A percentile compares a stretch with the other conserved stretches of the same genome.
Conservation (phyloP, 257 asterid species). For the Forsythia suspensa region DNA sequence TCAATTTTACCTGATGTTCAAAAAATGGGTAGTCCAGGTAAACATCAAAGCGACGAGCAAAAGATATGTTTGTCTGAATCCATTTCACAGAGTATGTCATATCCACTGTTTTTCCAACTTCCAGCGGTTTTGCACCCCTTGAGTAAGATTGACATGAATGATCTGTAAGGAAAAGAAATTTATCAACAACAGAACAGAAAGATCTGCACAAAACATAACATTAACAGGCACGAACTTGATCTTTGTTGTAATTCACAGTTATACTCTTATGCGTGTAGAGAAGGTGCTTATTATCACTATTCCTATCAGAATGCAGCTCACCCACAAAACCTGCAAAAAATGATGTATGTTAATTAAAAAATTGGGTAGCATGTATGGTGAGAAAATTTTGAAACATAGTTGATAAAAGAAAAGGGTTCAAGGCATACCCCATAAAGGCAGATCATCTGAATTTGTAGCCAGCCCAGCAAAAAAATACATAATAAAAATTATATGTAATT, state of each 20-base stretch:
- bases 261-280: slow-evolving; percentile 64
- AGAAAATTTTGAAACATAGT: neutral
- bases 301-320: slow-evolving; percentile 55
- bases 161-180: slow-evolving; percentile 48
- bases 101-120: slow-evolving; percentile 67
- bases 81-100: slow-evolving; percentile 94
- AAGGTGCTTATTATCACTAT: slow-evolving; percentile 47
- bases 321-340: slow-evolving; percentile 57
- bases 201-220: neutral
- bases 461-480: neutral
- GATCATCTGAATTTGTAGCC: slow-evolving; percentile 62
- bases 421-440: slow-evolving; percentile 94
- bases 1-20: slow-evolving; percentile 84
- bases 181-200: neutral
- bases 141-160: slow-evolving; percentile 93
- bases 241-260: slow-evolving; percentile 50
- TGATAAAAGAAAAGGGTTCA: neutral
- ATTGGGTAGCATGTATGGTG: too few species aligned
- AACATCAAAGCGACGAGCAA: slow-evolving; percentile 93
- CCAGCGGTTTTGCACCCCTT: slow-evolving; percentile 83
- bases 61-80: slow-evolving; percentile 73
- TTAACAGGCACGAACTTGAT: slow-evolving; percentile 40
- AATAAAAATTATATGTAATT: neutral
- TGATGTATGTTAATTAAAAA: neutral
- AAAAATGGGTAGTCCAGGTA: slow-evolving; percentile 96